These are phyloP conservation scores for Multifurca ochricompacta DNA, from an alignment of 768 basidiomycete genomes.

Conservation along the genomic window DNA sequence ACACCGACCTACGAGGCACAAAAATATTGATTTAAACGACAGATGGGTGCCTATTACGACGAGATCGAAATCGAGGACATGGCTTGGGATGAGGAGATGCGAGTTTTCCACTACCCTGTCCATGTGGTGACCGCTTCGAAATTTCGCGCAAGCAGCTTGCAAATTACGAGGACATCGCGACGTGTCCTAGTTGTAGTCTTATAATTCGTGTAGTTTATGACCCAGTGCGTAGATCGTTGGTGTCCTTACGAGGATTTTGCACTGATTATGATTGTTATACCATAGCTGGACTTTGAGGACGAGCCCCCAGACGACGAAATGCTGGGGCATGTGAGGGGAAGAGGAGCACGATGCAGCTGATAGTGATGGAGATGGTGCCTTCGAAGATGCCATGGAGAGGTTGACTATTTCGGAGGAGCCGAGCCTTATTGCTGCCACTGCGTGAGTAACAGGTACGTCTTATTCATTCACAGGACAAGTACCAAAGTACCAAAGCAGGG, in stretches of 20 bases:
- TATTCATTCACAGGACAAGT: neutral
- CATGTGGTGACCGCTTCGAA: slow-evolving; percentile 97
- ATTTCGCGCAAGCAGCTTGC: slow-evolving; percentile 80
- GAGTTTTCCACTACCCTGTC: slow-evolving; percentile 96
- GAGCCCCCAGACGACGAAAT: slow-evolving; percentile 46
- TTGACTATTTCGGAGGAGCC: slow-evolving; percentile 40
- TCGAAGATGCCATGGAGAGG: slow-evolving; percentile 63
- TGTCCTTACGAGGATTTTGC: neutral
- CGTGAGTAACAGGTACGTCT: slow-evolving; percentile 19
- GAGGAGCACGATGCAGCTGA: slow-evolving; percentile 21
- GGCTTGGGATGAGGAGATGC: slow-evolving; percentile 75
- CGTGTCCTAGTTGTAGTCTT: slow-evolving; percentile 92
- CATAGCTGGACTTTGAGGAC: slow-evolving; percentile 78
- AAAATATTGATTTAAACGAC: neutral
- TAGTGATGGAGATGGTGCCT: slow-evolving; percentile 32
- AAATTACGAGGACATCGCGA: slow-evolving; percentile 89
- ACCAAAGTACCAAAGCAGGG: neutral
- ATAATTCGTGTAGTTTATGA: slow-evolving; percentile 91
- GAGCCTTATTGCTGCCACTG: slow-evolving; percentile 22
- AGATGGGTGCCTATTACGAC: slow-evolving; percentile 87
- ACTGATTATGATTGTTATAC: neutral
- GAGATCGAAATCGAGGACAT: slow-evolving; percentile 98
- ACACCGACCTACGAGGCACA: too few relatives aligned
- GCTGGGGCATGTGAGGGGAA: slow-evolving; percentile 25
- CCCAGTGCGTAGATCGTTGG: slow-evolving; percentile 53